Evolutionary conservation across 805 yeast species (phyloP), one percentile per base, ranked within the genome.

Genomic region (Candida anglica): DNA sequence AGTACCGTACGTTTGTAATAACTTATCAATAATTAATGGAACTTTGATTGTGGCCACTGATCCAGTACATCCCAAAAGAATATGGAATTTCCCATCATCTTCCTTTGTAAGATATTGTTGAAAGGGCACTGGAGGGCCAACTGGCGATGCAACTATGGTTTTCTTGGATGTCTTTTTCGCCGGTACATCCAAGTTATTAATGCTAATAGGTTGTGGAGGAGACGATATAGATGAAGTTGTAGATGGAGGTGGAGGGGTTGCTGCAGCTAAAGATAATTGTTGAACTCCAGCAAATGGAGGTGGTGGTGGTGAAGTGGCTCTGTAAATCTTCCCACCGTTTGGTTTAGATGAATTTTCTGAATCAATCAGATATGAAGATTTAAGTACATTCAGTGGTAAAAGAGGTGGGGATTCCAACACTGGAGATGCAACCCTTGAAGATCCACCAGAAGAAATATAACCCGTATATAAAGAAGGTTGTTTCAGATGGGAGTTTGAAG

Each of bases 21-120:
- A 69, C 55, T 87, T 86, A 52, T 83, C 95, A 43, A 93, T 86
- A 25, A 93, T 87, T 44, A 83, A 58, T 0, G 96, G 96, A 15
- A 93, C 81, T 57, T 93, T 93, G 42, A 93, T 87, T 2, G 98
- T 86, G 4, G 98, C 98, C 3, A 93, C 97, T 2, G 95, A 85
- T 1, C 98, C 98, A 1, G 98, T 86, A 14, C 94, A 95, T 14
- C 94, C 98, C 27, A 93, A 68, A 37, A 93, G 66, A 28, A 93
- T 80, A 57, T 93, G 98, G 37, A 86, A 70, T 52, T 88, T 89
- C 28, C 81, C 84, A 53, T 86, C 95, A 53, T 86, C 93, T 56
- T 82, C 58, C 47, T 78, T 79, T 36, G 76, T 74, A 38, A 85
- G 66, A 53, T 77, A 84, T 43, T 83, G 79, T 19, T 81, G 81